Percentiles rank a stretch among this genome's conserved stretches.
phyloP scores from a whole-genome alignment of 306 rosid genomes.

The Boehmeria nivea region DNA sequence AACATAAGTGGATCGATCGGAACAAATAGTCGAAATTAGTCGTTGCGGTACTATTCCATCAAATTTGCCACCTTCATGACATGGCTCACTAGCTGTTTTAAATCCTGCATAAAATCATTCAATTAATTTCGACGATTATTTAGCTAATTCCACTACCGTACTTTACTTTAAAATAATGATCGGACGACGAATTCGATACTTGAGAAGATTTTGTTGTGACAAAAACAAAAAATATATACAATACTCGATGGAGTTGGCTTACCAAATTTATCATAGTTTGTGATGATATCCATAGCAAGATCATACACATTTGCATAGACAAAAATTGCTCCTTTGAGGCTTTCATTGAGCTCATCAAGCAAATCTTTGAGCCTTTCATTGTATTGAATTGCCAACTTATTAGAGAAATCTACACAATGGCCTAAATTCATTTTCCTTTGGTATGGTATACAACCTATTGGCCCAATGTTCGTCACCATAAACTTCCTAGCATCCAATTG shows the following conservation, averaged over 20 bases:
- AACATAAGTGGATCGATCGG: slow-evolving; percentile 60
- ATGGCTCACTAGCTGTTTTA: slow-evolving; percentile 63
- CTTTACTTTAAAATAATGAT: too few species aligned
- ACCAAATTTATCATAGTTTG: slow-evolving; percentile 62
- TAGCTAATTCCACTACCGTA: too few species aligned
- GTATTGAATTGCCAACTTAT: slow-evolving; percentile 68
- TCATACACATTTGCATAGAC: slow-evolving; percentile 80
- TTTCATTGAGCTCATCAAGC: slow-evolving; percentile 53
- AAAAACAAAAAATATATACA: not conserved
- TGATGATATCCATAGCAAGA: slow-evolving; percentile 55
- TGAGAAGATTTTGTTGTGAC: too few species aligned
- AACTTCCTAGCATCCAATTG: slow-evolving; percentile 79
- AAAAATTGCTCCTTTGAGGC: slow-evolving; percentile 68
- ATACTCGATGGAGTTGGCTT: too few species aligned
- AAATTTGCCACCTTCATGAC: slow-evolving; percentile 90
- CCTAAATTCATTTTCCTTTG: slow-evolving; percentile 61
- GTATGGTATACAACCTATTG: slow-evolving; percentile 92
- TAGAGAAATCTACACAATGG: slow-evolving; percentile 80
- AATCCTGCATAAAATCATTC: slow-evolving; percentile 56
- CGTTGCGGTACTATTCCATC: slow-evolving; percentile 95
- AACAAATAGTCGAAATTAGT: slow-evolving; percentile 67
- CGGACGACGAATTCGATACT: too few species aligned
- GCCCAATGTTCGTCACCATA: slow-evolving; percentile 80
- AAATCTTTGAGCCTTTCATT: slow-evolving; percentile 71
- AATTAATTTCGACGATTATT: too few species aligned